Evolutionary conservation across 1,139 yeast genomes (phyloP), one percentile per base, ranked within the genome.

Genomic region (Pichia sp.): DNA sequence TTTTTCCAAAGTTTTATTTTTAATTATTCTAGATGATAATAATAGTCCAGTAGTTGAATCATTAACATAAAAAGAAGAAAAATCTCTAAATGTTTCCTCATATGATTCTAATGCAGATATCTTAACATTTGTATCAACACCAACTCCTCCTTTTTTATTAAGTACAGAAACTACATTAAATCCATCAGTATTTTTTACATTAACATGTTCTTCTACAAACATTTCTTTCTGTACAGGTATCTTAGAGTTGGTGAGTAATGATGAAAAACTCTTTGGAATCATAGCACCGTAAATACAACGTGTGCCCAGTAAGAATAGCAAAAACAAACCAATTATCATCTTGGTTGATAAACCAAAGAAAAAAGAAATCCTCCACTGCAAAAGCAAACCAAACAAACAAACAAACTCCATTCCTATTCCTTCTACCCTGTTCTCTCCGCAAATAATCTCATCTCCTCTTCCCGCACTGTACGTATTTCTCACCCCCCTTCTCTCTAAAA

Each of bases 11-110:
- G 26, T 13, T 39, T 43, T 11, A 23, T 27, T n/a, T 19, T 46
- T 34, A 9, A 52, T 33, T 8, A 42, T 20, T 5, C 40, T 42
- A 10, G 43, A 41, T 3, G 50, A 42, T 10, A 53, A 22, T 5
- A 51, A n/a, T 4, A 51, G 16, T 0, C 50, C 57, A 29, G 46
- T 44, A 11, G 54, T 49, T 25, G 14, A 20, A 9, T 27, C 27
- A n/a, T 32, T 18, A 10, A 43, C 41, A 26, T 46, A 43, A 3
- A 20, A 15, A 3, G 14, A n/a, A 2, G 43, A 33, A 34, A 47
- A 51, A 13, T 33, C 42, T 6, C 34, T 14, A 15, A 37, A 27
- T 21, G 50, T 55, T 5, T 40, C 34, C 11, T 22, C 16, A 21
- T 38, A 51, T 7, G 37, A 37, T 6, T 37, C 41, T n/a, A 46